Evolutionary conservation across 352 stramenopile species (phyloP).

Genomic region (Globisporangium polare): DNA sequence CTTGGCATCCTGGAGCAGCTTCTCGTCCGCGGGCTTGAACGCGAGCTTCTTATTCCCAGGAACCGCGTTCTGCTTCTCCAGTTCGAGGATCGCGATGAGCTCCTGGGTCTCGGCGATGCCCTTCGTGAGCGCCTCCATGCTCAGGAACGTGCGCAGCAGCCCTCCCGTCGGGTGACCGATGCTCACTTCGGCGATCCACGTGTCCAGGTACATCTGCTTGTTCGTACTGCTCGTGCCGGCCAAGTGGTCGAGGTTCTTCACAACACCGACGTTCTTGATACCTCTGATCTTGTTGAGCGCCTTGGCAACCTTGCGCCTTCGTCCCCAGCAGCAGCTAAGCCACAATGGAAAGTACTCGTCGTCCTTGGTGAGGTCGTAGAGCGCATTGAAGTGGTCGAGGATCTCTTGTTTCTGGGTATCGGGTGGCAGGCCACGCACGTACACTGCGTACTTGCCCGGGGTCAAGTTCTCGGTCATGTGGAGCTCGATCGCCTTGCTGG

Average conservation of each 20-base stretch:
- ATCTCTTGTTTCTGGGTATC: slow-evolving; percentile 68
- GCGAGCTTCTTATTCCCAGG: slow-evolving; percentile 24
- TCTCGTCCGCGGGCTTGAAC: slow-evolving; percentile 33
- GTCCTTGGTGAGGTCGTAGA: slow-evolving; percentile 68
- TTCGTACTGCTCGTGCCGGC: slow-evolving; percentile 30
- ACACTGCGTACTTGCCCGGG: slow-evolving; percentile 78
- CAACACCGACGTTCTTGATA: slow-evolving; percentile 17
- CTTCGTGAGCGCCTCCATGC: slow-evolving; percentile 60
- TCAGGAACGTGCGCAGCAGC: slow-evolving; percentile 65
- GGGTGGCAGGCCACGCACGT: slow-evolving; percentile 58
- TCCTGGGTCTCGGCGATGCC: slow-evolving; percentile 55
- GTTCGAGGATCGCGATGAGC: slow-evolving; percentile 45
- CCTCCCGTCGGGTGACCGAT: slow-evolving; percentile 72
- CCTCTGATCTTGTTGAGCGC: slow-evolving; percentile 30
- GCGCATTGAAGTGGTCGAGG: slow-evolving; percentile 66
- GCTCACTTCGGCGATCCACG: slow-evolving; percentile 87
- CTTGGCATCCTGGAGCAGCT: slow-evolving; percentile 29
- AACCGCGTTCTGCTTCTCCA: slow-evolving; percentile 30
- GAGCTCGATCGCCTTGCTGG: slow-evolving; percentile 45
- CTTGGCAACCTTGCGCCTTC: slow-evolving; percentile 41
- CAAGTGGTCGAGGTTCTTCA: slow-evolving; percentile 70
- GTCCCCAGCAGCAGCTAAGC: slow-evolving; percentile 61
- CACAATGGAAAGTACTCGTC: slow-evolving; percentile 63
- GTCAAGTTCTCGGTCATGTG: slow-evolving; percentile 78
- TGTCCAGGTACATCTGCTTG: slow-evolving; percentile 66